Evolutionary conservation across 2,329 filamentous ascomycete species (phyloP), one percentile per base, ranked within the genome.

Genomic region (Tolypocladium inflatum): DNA sequence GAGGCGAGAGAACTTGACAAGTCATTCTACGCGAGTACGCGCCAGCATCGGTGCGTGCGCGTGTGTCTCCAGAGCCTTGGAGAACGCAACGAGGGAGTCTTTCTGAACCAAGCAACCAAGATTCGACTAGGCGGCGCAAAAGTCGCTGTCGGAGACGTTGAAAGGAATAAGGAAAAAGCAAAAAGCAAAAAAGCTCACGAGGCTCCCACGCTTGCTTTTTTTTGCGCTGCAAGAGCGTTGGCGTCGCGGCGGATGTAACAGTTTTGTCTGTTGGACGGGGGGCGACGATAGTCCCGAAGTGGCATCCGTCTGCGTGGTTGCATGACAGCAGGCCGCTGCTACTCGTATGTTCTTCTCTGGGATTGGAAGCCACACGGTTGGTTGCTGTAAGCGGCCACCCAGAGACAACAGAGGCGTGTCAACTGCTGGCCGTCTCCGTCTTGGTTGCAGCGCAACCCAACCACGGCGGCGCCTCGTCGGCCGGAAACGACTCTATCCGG

Each of bases 1-100:
- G 11, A 55, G 23, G 37, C 23, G 42, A 45, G 39, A 48, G 41
- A 57, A 57, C 3, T 48, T 57, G 56, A 57, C 56, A 48, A 38
- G 56, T 57, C 56, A 57, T 35, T 54, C 33, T 51, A 13, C 2
- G 5, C 26, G 26, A 3, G 26, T 13, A 35, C 35, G 48, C 48
- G 17, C 19, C 23, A 35, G 19, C 4, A 13, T 51, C 21, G 4
- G 38, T 17, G 15, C 10, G 38, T 4, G 38, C 23, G 26, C 38
- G 33, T 11, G 55, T 33, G 21, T 53, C 10, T n/a, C 26, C 8
- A 17, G n/a, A 51, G 45, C 48, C 30, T 51, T n/a, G 48, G 35
- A 15, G 30, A 15, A 17, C 8, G 30, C 48, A 50, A 35, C 4
- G 30, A 19, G 42, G 10, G 42, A 26, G 10, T 39, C 5, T 17